Percentiles rank a stretch among this genome's conserved stretches.
Conservation (phyloP, 2,329 filamentous ascomycete genomes). For the Penicillium sp. region DNA sequence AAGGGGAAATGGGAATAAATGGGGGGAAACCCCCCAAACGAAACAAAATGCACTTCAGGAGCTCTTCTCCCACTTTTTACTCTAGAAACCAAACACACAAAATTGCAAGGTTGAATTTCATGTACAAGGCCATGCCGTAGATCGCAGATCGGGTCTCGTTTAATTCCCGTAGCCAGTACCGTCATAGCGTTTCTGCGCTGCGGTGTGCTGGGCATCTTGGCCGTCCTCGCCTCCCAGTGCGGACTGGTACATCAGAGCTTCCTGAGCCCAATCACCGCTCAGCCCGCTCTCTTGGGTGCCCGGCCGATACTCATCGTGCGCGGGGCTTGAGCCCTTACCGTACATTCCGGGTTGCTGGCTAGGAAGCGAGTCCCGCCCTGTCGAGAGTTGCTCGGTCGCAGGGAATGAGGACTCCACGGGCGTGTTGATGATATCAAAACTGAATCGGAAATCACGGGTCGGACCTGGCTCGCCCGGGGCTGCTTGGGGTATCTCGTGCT, state of each 20-base stretch:
- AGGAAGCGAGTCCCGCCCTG: slow-evolving; percentile 30
- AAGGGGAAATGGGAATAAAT: not conserved
- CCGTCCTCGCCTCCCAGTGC: slow-evolving; percentile 22
- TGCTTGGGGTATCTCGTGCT: not conserved
- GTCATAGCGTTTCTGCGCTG: slow-evolving; percentile 31
- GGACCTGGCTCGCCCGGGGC: not conserved
- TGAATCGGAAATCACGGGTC: slow-evolving; percentile 31
- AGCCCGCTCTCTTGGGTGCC: slow-evolving; percentile 24
- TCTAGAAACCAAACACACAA: not conserved
- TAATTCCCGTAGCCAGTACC: slow-evolving; percentile 20
- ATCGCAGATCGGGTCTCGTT: not conserved
- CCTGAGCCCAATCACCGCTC: slow-evolving; percentile 41
- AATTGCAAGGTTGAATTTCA: not conserved
- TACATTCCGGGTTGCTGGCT: slow-evolving; percentile 29
- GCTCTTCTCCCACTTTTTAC: not conserved
- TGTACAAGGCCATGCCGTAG: slow-evolving; percentile 5
- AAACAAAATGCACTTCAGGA: not conserved
- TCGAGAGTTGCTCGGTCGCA: slow-evolving; percentile 5
- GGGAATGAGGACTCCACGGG: slow-evolving; percentile 10
- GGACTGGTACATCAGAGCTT: slow-evolving; percentile 42
- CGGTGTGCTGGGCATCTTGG: slow-evolving; percentile 17
- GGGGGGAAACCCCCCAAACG: not conserved
- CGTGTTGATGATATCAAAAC: slow-evolving; percentile 27
- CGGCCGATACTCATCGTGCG: slow-evolving; percentile 16
- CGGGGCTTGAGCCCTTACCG: slow-evolving; percentile 15